These are phyloP conservation scores for Pseudogymnoascus sp. DNA, from an alignment of 2,329 filamentous ascomycete genomes.

Conservation along the genomic window DNA sequence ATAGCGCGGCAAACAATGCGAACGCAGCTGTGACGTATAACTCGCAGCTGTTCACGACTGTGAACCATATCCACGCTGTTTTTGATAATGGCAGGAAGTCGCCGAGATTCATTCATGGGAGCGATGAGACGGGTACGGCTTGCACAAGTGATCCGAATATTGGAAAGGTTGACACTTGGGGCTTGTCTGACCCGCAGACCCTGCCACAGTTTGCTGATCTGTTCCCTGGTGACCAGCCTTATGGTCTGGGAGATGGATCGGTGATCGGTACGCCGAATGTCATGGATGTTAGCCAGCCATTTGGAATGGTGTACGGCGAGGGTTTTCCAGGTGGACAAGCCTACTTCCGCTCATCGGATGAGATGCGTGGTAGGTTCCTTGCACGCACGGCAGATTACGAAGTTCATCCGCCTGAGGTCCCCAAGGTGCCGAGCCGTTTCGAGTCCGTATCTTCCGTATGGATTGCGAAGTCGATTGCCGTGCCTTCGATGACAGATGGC, in stretches of 20 bases:
- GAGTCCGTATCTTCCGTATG: constrained; percentile 74
- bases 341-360: constrained; percentile 66
- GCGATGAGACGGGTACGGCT: constrained; percentile 67
- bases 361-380: constrained; percentile 70
- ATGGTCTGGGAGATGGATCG: constrained; percentile 70
- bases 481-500: constrained; percentile 65
- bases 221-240: constrained; percentile 63
- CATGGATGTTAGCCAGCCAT: constrained; percentile 83
- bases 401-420: constrained; percentile 63
- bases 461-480: constrained; percentile 73
- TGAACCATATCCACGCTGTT: constrained; percentile 71
- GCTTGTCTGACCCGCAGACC: constrained; percentile 63
- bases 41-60: constrained; percentile 68
- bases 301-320: constrained; percentile 77
- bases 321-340: constrained; percentile 74
- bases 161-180: constrained; percentile 75
- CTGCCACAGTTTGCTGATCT: constrained; percentile 72
- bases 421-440: constrained; percentile 58
- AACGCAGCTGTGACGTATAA: constrained; percentile 77
- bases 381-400: constrained; percentile 50
- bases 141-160: constrained; percentile 71
- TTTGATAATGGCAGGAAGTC: constrained; percentile 67
- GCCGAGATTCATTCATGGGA: constrained; percentile 74
- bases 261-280: constrained; percentile 69
- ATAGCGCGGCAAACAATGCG: constrained; percentile 46